Conservation (phyloP, 2,329 filamentous ascomycete genomes). For the Hortaea sp. region DNA sequence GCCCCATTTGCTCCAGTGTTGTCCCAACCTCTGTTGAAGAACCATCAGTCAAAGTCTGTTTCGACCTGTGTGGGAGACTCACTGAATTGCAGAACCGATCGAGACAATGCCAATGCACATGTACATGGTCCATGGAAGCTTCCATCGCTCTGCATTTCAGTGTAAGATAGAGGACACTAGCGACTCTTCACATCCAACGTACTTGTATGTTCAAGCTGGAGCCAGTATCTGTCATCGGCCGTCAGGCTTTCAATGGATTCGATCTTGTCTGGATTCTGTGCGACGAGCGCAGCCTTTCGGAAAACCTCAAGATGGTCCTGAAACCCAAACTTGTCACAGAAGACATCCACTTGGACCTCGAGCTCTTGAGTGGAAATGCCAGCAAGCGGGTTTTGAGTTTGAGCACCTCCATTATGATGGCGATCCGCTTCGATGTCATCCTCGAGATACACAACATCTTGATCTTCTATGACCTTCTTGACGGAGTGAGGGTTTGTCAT, state of each 20-base stretch:
- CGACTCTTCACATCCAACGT: no score
- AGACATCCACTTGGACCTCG: constrained; percentile 1
- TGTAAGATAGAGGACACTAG: no score
- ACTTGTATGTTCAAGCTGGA: no score
- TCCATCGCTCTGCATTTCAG: no score
- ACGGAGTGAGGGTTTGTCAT: no score
- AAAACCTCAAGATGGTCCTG: constrained; percentile 22
- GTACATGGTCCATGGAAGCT: no score
- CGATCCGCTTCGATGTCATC: no score
- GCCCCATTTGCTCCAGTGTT: constrained; percentile 39
- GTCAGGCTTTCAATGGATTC: constrained; percentile 35
- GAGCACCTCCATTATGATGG: no score
- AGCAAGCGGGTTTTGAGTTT: neutral
- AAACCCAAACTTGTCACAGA: neutral
- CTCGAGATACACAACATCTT: no score
- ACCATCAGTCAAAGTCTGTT: no score
- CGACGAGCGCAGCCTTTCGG: constrained; percentile 40
- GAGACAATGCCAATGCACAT: constrained; percentile 33
- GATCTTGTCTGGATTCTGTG: constrained; percentile 38
- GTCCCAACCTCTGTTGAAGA: no score
- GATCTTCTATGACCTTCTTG: no score
- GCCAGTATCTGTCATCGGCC: constrained; percentile 24
- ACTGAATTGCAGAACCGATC: constrained; percentile 43
- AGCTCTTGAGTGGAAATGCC: neutral
- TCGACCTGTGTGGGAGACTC: constrained; percentile 2